Evolutionary conservation across 225 moss, liverwort and hornwort species (phyloP), one percentile per base, ranked within the genome.

Genomic region (Takakia lepidozioides): DNA sequence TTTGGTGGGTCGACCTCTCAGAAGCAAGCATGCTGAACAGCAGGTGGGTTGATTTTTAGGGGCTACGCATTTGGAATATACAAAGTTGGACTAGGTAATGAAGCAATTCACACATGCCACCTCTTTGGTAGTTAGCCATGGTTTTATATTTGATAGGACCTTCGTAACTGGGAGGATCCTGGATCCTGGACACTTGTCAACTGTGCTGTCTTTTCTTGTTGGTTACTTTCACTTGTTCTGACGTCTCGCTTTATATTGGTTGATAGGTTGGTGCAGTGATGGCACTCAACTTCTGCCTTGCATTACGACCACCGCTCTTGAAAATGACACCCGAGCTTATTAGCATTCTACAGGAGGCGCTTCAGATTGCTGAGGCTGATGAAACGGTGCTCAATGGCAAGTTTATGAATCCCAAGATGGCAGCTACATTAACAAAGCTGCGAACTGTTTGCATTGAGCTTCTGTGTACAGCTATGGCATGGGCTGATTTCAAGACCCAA

Each of bases 361-460:
- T 99, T 28, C 87, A 91, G 58, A 85, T 99, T 43, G 91, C 98
- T 63, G 98, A 99, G 58, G 85, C 98, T 51, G 98, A 99, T 59
- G 98, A 99, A 54, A 74, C 70, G 37, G 67, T 83, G 61, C 71
- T 91, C 19, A 85, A 70, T 76, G 98, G 98, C 58, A 99, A 88
- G 59, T 99, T 99, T 37, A 88, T 99, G 98, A 99, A 91, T 51
- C 85, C 98, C 27, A 99, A 99, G 48, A 87, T 87, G 91, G 91
- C 91, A 64, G 71, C 85, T 25, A 91, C 98, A 27, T 43, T 99
- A 69, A 91, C 87, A 25, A 99, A 85, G 67, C 64, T 99, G 38
- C 77, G 98, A 55, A 99, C 98, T 46, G 98, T 99, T 29, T 99
- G 98, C 43, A 99, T 99, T 46, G 98, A 99, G 65, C 83, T 99